Evolutionary conservation across 306 rosid genomes (phyloP), one percentile per base, ranked within the genome.

Genomic region (Herpetospermum pedunculosum): DNA sequence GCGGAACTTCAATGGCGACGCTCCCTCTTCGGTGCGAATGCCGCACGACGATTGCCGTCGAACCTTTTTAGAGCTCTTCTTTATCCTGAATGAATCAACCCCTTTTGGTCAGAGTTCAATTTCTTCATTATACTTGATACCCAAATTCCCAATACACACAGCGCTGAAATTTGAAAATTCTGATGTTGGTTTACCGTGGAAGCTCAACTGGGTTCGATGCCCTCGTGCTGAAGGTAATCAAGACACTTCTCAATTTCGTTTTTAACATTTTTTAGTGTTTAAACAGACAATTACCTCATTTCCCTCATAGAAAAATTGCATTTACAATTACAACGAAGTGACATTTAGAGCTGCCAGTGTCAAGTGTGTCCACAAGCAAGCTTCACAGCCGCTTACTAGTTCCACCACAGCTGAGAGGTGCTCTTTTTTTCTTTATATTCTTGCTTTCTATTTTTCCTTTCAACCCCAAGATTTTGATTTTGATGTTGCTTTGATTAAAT

Each of bases 401-500:
- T 71, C 86, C 30, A 75, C 73, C 44, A 80, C 81, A 74, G 70
- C 59, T 73, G 84, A 85, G 48, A 90, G 80, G 98, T 91, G 76
- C 21, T 83, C 79, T 72, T 55, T 73, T 54, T 25, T 26, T 64
- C 40, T 52, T 46, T 53, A 37, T 28, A 35, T 69, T 37, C 14
- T 30, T 71, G 48, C 18, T 52, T 65, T 58, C 43, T 70, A 18
- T 50, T 59, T 43, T 23, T 47, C n/a, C 57, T 71, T 14, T 21
- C 21, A 69, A 69, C 25, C 8, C 23, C 32, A 6, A 12, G 25
- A 68, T 43, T 68, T 40, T 69, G 47, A 67, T 43, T 69, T 26
- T 69, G 8, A 12, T 25, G 16, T 8, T 73, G 9, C 13, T 69
- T 72, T 29, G 21, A 37, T 47, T 77, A 72, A 85, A 48, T 90